Evolutionary conservation across 768 basidiomycete genomes (phyloP).

Genomic region (Calocybe cyanea): DNA sequence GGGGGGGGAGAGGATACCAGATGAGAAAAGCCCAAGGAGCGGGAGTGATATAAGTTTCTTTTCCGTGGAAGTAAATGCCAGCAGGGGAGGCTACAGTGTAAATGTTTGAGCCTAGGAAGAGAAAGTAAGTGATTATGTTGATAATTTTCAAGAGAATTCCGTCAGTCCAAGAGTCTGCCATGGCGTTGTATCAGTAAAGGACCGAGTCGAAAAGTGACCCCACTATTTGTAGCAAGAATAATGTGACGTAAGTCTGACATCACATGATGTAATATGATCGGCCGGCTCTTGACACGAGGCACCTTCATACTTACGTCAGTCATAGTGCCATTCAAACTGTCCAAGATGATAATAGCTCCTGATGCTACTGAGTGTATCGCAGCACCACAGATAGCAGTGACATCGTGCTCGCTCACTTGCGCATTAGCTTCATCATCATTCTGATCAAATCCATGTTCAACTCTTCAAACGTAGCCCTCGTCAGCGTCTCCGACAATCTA

Average conservation of each 20-base stretch:
- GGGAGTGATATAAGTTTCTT: slow-evolving; percentile 93
- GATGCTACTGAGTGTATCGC: too few species aligned
- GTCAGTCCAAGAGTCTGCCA: slow-evolving; percentile 74
- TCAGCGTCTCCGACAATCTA: background rate
- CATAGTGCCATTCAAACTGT: too few species aligned
- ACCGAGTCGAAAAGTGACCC: slow-evolving; percentile 2
- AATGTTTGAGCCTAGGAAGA: slow-evolving; percentile 88
- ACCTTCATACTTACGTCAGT: too few species aligned
- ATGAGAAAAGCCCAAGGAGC: slow-evolving; percentile 90
- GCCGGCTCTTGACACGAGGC: too few species aligned
- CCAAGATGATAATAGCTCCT: too few species aligned
- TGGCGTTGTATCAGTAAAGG: slow-evolving; percentile 26
- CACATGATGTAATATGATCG: too few species aligned
- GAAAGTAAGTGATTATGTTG: slow-evolving; percentile 79
- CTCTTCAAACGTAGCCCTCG: background rate
- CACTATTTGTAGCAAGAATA: too few species aligned
- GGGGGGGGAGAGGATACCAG: slow-evolving; percentile 47
- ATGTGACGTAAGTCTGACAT: too few species aligned
- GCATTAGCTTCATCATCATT: background rate
- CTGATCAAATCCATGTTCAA: background rate
- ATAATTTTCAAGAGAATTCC: slow-evolving; percentile 58
- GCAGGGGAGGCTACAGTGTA: slow-evolving; percentile 79
- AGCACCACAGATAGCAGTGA: background rate
- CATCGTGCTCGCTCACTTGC: background rate
- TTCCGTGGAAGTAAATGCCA: slow-evolving; percentile 66